Evolutionary conservation across 148 eudicot species (phyloP), one percentile per base, ranked within the genome.

Genomic region (Arbutus unedo): DNA sequence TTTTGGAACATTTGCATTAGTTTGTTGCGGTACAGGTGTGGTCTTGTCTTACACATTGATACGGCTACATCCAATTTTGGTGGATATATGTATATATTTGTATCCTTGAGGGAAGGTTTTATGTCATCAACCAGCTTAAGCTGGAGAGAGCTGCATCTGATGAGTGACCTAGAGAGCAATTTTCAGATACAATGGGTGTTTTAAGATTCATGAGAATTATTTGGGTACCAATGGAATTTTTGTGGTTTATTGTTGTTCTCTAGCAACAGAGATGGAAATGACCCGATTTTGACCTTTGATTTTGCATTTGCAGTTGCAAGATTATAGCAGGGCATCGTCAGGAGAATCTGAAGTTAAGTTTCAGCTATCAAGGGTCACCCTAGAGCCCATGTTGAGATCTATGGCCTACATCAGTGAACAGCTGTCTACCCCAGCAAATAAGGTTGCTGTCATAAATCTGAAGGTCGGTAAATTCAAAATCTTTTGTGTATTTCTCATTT

Each of bases 351-450:
- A 91, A 68, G 89, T 93, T 78, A 93, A 93, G 86, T 93, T 93
- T 89, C 92, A 90, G 86, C 92, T 93, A 59, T 86, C 96, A 71
- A 85, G 78, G 81, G 68, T 93, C 80, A 90, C 92, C 13, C 85
- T 93, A 82, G 96, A 92, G 85, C 95, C 95, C 55, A 95, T 93
- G 98, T 87, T 93, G 82, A 95, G 87, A 88, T 95, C 98, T 70
- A 95, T 95, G 98, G 90, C 93, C 56, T 82, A 91, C 88, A 93
- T 95, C 82, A 92, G 87, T 83, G 98, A 95, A 64, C 98, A 95
- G 89, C 87, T 95, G 60, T 89, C 95, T 41, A 77, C 96, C 67
- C 92, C 96, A 5, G 96, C 91, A 82, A 95, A 92, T 56, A 92
- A 87, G 88, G 93, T 95, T 86, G 97, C 98, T 82, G 95, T 93